Base-by-base conservation (phyloP, 2,329 filamentous ascomycete species). In the Colletotrichum godetiae region DNA sequence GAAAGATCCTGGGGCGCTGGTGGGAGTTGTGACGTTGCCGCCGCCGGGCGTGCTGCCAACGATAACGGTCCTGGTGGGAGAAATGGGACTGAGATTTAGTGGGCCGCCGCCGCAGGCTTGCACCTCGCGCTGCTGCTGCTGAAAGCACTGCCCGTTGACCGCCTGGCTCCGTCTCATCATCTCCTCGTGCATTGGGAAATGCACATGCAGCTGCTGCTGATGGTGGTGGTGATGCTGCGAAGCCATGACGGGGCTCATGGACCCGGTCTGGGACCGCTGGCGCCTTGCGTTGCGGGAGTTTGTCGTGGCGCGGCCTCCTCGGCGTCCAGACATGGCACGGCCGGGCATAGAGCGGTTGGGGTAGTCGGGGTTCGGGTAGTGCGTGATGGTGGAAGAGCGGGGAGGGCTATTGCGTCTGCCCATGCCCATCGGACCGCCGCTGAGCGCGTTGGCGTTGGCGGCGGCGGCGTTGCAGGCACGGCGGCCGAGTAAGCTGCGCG, bases 241-340 rank as follows among this genome's bases (percentile, higher is more conserved):
- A n/a, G 13, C 62, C 62, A 55, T 4, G 15, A 46, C 56, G 10
- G 68, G 53, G 12, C 56, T 56, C 1, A 31, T 15, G 24, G 67
- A 68, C n/a, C 62, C 57, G n/a, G 65, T 60, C n/a, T 29, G 66
- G 31, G 61, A 35, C 12, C 56, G 66, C 29, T 66, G 65, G 66
- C 67, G 59, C 33, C 63, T 31, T 3, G 61, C 61, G 31, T 68
- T 64, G 12, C 59, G 63, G 24, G 61, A 61, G 49, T 76, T 79
- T 67, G 77, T 80, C 12, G 81, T 77, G 8, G 81, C 79, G 22
- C 76, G 78, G 10, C 82, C 83, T 67, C 82, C 82, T 59, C 80
- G 82, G 60, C 79, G 78, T 2, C 81, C 79, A 27, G 81, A 81
- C 19, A 78, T 27, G 57, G 81, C 80, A 66, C 79, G 78, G 35